phyloP scores from a whole-genome alignment of 345 rosid species.

The Lepidium sativum region DNA sequence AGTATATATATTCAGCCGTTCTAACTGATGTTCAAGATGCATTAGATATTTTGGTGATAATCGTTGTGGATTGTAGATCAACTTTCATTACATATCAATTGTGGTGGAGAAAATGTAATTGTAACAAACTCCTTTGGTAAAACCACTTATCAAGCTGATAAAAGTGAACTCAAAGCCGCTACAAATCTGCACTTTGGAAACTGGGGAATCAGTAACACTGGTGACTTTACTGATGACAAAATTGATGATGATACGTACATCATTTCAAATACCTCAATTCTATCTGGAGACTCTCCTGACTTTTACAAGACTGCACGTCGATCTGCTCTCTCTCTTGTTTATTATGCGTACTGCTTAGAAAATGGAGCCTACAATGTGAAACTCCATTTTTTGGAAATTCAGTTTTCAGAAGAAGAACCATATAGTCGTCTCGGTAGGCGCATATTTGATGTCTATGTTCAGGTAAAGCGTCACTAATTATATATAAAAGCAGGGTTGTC shows the following conservation, averaged over 20 bases:
- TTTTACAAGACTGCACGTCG: slow-evolving; percentile 44
- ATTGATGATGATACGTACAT: background rate
- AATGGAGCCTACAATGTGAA: slow-evolving; percentile 51
- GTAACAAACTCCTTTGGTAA: background rate
- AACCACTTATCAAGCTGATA: slow-evolving; percentile 7
- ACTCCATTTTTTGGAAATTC: slow-evolving; percentile 62
- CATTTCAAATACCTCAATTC: background rate
- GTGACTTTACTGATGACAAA: background rate
- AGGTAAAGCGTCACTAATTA: slow-evolving; percentile 19
- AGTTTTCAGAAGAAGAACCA: slow-evolving; percentile 33
- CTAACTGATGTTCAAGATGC: background rate
- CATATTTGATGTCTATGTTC: slow-evolving; percentile 55
- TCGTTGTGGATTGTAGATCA: slow-evolving; percentile 2
- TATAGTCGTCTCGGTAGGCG: too few species aligned
- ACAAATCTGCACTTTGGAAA: background rate
- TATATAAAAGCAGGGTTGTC: too few species aligned
- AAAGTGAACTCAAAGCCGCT: background rate
- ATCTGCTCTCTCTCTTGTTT: slow-evolving; percentile 50
- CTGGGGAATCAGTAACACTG: slow-evolving; percentile 24
- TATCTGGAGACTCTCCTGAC: slow-evolving; percentile 2
- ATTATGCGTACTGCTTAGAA: slow-evolving; percentile 49
- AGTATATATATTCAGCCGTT: background rate
- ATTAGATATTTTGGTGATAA: background rate
- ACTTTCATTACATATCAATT: slow-evolving; percentile 20
- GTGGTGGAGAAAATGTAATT: slow-evolving; percentile 16